These are phyloP conservation scores for Pseudocercospora vitis DNA, from an alignment of 2,329 filamentous ascomycete genomes.

Conservation along the genomic window DNA sequence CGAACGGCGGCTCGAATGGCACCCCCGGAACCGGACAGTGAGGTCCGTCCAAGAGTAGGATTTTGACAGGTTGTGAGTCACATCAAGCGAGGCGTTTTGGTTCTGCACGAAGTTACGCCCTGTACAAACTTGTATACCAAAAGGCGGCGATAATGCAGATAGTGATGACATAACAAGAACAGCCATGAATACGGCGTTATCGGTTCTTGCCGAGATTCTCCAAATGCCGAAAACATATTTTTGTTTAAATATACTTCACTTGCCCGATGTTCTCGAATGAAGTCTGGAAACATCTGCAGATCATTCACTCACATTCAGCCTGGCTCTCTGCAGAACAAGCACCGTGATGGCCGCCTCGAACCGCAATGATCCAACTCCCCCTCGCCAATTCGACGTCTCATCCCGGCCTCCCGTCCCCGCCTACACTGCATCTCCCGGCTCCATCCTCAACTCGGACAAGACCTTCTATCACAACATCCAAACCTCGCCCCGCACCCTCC, in stretches of 20 bases:
- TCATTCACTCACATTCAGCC: conserved; percentile 9
- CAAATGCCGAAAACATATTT: not conserved
- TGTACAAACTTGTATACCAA: conserved; percentile 13
- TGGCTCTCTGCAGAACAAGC: not conserved
- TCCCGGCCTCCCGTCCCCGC: conserved; percentile 33
- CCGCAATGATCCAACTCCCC: not conserved
- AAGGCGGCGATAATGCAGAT: not conserved
- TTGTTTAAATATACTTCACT: not conserved
- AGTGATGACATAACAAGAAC: conserved; percentile 9
- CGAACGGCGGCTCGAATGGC: conserved; percentile 9
- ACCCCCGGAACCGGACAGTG: conserved; percentile 10
- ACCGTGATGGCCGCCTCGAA: conserved; percentile 11
- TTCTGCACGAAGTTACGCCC: conserved; percentile 4
- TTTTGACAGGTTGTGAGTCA: not conserved
- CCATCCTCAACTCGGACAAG: conserved; percentile 34
- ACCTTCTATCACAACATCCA: conserved; percentile 33
- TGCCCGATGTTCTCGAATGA: not conserved
- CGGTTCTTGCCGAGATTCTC: not conserved
- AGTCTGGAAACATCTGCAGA: not conserved
- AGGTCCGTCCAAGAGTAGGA: not conserved
- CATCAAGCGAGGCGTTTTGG: conserved; percentile 12
- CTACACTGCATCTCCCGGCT: conserved; percentile 34
- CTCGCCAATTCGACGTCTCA: conserved; percentile 9
- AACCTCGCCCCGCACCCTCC: conserved; percentile 24
- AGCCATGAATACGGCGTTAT: not conserved